Percentiles rank a stretch among this genome's conserved stretches.
Conservation (phyloP, 2,329 filamentous ascomycete species). For the Akanthomyces uredinophilus region DNA sequence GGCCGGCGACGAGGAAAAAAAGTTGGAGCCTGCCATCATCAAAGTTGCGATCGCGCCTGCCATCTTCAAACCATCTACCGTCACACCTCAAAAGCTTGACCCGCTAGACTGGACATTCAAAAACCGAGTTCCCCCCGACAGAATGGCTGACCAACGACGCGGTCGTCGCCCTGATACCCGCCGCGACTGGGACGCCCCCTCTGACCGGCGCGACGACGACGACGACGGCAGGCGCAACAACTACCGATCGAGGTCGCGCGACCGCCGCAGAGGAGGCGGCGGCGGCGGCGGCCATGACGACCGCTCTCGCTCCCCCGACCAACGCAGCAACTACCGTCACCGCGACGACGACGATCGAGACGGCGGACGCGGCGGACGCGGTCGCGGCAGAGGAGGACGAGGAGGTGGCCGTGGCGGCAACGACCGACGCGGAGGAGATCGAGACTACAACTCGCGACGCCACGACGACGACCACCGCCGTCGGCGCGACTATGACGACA, state of each 20-base stretch:
- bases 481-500: conserved; percentile 22
- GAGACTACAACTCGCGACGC: conserved; percentile 26
- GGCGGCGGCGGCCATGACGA: conserved; percentile 27
- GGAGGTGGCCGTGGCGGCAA: conserved; percentile 13
- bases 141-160: conserved; percentile 31
- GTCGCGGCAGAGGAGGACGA: conserved; percentile 23
- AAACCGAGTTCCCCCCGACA: neutral
- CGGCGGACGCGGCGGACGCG: conserved; percentile 20
- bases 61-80: neutral
- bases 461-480: conserved; percentile 24
- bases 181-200: conserved; percentile 56
- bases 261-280: conserved; percentile 25
- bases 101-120: neutral
- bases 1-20: neutral
- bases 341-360: conserved; percentile 35
- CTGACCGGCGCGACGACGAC: conserved; percentile 36
- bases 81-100: neutral
- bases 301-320: conserved; percentile 32
- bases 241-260: conserved; percentile 31
- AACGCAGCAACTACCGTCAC: conserved; percentile 27
- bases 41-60: neutral
- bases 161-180: conserved; percentile 32
- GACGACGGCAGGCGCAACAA: conserved; percentile 29
- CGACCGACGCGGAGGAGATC: conserved; percentile 34
- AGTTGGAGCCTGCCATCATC: neutral